Base-by-base conservation (phyloP, 345 rosid genomes). In the Anacardium occidentale region DNA sequence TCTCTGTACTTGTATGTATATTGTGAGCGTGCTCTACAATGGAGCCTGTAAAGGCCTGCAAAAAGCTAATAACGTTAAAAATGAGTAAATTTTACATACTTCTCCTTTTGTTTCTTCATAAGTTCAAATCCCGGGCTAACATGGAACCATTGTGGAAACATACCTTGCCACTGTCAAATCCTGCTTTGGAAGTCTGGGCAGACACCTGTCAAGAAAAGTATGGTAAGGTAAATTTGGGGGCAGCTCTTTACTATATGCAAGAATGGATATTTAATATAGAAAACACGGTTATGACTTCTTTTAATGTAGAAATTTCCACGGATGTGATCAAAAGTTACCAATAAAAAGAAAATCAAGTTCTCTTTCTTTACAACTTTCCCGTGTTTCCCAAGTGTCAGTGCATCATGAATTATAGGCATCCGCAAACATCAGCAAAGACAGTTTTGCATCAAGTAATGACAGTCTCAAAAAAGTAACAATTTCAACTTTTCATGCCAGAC, bases 41-140 rank as follows among this genome's bases (percentile, higher is more conserved):
- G 4, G 87, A 86, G 56, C 96, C 96, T 10, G 88, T 83, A 76
- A 94, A 88, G 53, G 97, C 97, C 96, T 94, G 83, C 74, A 71
- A 14, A 62, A 15, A 63, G 18, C 0, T 22, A 48, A 51, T 4
- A 17, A 58, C 17, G 34, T 21, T 69, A 20, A 54, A 66, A 24
- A 44, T 5, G 6, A 17, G 37, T 40, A 52, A 58, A 48, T 25
- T 37, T 64, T 51, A 57, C 34, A 17, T 17, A 57, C 54, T 12
- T 21, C 32, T n/a, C n/a, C n/a, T n/a, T n/a, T n/a, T n/a, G n/a
- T n/a, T n/a, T n/a, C n/a, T n/a, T 17, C 26, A 14, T 10, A 37
- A 56, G 10, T 21, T 24, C 48, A 56, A 64, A 29, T 59, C 12
- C 69, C 22, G 56, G n/a, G 42, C 50, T 70, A 48, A 51, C 24